A percentile compares a stretch with the other conserved stretches of the same genome.
Evolutionary conservation across 257 asterid genomes (phyloP).

Genomic region (Solanum etuberosum): DNA sequence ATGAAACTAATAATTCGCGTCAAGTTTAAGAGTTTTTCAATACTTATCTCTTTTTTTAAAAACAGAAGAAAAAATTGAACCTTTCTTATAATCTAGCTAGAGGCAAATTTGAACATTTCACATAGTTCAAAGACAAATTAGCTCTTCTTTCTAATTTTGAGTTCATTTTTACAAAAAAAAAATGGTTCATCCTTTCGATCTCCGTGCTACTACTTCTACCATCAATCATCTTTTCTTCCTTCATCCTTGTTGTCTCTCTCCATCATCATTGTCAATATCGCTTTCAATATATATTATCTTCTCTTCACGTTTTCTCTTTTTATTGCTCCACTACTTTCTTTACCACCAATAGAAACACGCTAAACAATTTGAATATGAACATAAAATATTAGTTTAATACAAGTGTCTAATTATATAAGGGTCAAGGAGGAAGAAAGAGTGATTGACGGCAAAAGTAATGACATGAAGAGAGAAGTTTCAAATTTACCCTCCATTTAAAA

Average conservation of each 20-base stretch:
- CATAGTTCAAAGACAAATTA: neutral
- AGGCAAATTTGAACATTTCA: neutral
- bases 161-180: neutral
- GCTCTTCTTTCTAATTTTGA: neutral
- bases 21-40: too few relatives aligned
- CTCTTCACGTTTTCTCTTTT: neutral
- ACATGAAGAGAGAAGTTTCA: neutral
- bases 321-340: neutral
- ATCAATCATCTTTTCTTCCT: neutral
- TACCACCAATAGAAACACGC: too few relatives aligned
- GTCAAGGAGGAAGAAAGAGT: neutral
- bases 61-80: neutral
- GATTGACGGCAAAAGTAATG: neutral
- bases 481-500: neutral
- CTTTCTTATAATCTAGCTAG: neutral
- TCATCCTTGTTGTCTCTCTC: neutral
- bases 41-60: neutral
- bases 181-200: too few relatives aligned
- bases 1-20: too few relatives aligned
- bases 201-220: too few relatives aligned
- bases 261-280: neutral
- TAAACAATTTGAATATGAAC: neutral
- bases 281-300: neutral
- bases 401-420: neutral
- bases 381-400: neutral